Conservation (phyloP, 441 rosid genomes). For the Adansonia gregorii region DNA sequence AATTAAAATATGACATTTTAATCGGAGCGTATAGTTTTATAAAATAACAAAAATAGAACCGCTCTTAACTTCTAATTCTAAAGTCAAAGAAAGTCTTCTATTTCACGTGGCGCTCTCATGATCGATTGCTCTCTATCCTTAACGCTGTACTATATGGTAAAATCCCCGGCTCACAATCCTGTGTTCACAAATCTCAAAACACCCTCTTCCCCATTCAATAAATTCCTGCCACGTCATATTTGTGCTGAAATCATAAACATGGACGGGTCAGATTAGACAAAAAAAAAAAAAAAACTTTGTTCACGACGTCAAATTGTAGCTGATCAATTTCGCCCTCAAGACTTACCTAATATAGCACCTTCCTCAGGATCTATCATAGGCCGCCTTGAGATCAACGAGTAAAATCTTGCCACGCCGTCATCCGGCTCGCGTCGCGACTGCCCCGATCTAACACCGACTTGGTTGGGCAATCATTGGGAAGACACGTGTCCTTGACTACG, state of each 20-base stretch:
- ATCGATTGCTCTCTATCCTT: constrained; percentile 19
- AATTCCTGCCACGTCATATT: neutral
- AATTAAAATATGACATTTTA: too few relatives aligned
- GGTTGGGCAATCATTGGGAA: neutral
- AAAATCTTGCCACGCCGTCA: constrained; percentile 24
- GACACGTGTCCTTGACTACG: constrained; percentile 36
- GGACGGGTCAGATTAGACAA: neutral
- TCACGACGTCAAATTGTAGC: neutral
- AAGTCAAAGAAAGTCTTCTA: neutral
- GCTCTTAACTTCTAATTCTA: constrained; percentile 13
- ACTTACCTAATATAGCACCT: constrained; percentile 13
- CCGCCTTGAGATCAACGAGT: constrained; percentile 23
- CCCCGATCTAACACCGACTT: constrained; percentile 43
- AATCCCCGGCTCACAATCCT: constrained; percentile 1
- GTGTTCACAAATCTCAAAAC: neutral
- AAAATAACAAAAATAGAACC: too few relatives aligned
- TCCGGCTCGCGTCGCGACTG: constrained; percentile 39
- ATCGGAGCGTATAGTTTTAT: too few relatives aligned
- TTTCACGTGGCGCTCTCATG: constrained; percentile 29
- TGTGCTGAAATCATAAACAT: neutral
- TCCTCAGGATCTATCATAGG: constrained; percentile 12
- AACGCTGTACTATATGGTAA: neutral
- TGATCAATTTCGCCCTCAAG: constrained; percentile 4
- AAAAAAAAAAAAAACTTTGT: neutral
- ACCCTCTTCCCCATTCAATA: constrained; percentile 3